Percentiles rank a stretch among this genome's conserved stretches.
phyloP scores from a whole-genome alignment of 345 rosid species.

The Arabidopsis suecica region DNA sequence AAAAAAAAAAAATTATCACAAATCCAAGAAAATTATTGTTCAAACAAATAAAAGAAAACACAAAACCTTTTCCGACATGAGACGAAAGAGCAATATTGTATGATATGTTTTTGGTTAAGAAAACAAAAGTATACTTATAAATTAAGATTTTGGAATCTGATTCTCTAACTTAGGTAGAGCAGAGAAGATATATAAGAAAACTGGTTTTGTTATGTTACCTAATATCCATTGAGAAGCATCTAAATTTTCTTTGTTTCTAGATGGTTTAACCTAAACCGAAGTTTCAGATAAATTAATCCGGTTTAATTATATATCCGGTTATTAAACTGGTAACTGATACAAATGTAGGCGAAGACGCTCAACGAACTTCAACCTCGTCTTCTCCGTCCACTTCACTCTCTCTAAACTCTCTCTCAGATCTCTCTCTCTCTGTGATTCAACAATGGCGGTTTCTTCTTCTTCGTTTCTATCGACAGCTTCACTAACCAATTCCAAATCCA shows the following conservation, averaged over 20 bases:
- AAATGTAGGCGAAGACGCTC: conserved; percentile 50
- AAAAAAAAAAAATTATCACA: background rate
- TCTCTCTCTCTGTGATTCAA: conserved; percentile 26
- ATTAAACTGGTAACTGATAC: conserved; percentile 26
- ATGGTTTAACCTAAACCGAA: conserved; percentile 23
- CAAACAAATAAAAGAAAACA: background rate
- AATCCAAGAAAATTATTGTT: background rate
- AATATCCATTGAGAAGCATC: conserved; percentile 38
- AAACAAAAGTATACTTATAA: background rate
- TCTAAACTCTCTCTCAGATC: conserved; percentile 32
- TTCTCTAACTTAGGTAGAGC: conserved; percentile 36
- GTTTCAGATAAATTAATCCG: background rate
- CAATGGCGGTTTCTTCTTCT: conserved; percentile 66
- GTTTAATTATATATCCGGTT: conserved; percentile 24
- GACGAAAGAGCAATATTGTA: background rate
- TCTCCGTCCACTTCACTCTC: conserved; percentile 69
- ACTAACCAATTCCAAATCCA: conserved; percentile 49
- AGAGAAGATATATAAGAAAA: conserved; percentile 30
- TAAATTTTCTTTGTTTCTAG: conserved; percentile 24
- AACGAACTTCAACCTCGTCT: conserved; percentile 71
- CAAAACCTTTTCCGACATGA: conserved; percentile 44
- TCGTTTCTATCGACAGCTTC: conserved; percentile 46
- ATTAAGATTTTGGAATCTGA: conserved; percentile 43
- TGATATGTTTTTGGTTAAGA: conserved; percentile 9
- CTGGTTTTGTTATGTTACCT: conserved; percentile 40